Evolutionary conservation across 768 basidiomycete species (phyloP).

Genomic region (Kwoniella botswanensis): DNA sequence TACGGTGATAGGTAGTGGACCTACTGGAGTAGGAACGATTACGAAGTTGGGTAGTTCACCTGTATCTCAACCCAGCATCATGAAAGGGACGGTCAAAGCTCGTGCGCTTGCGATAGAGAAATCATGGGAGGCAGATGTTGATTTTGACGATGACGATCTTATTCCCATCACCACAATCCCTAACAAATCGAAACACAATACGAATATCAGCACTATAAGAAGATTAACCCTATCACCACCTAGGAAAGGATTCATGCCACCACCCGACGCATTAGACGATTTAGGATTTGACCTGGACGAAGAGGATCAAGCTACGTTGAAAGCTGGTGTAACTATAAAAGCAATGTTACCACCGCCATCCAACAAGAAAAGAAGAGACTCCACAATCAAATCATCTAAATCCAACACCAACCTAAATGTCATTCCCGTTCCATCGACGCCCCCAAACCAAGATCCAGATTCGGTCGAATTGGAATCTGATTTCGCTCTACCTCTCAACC

Average conservation of each 20-base stretch:
- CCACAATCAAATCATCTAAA: slow-evolving; percentile 1
- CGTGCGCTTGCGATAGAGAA: slow-evolving; percentile 30
- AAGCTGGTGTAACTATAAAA: slow-evolving; percentile 54
- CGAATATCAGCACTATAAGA: slow-evolving; percentile 3
- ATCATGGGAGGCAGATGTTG: slow-evolving; percentile 43
- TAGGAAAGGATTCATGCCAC: slow-evolving; percentile 21
- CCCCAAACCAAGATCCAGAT: slow-evolving; percentile 22
- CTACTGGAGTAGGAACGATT: slow-evolving; percentile 43
- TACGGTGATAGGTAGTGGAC: slow-evolving; percentile 39
- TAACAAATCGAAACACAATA: background rate
- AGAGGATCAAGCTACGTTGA: slow-evolving; percentile 48
- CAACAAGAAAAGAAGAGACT: background rate
- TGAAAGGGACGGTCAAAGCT: slow-evolving; percentile 27
- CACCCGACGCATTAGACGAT: slow-evolving; percentile 40
- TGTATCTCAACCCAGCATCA: slow-evolving; percentile 2
- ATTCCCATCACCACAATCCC: background rate
- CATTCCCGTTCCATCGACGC: background rate
- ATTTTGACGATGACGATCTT: slow-evolving; percentile 31
- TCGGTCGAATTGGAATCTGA: slow-evolving; percentile 41
- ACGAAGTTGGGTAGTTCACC: slow-evolving; percentile 30
- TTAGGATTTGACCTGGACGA: slow-evolving; percentile 32
- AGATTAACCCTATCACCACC: slow-evolving; percentile 31
- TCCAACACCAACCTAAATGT: background rate
- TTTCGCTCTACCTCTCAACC: slow-evolving; percentile 50
- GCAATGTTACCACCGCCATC: slow-evolving; percentile 46